A percentile compares a stretch with the other conserved stretches of the same genome.
Conservation (phyloP, 208 protist species). For the Crithidia bombi region DNA sequence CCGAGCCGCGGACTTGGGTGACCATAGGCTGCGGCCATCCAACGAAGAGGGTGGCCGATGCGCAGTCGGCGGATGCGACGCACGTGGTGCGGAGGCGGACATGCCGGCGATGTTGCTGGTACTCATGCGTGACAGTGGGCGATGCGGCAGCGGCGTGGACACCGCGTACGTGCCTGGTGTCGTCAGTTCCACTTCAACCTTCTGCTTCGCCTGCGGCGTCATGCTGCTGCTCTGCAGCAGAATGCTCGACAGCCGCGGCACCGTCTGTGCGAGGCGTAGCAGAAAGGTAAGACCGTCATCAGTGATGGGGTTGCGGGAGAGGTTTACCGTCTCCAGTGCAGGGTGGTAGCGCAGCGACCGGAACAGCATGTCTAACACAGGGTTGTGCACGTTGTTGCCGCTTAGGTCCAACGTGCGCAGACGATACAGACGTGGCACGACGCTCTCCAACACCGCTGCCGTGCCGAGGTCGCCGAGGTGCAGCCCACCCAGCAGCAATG, state of each 20-base stretch:
- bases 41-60: conserved; percentile 2
- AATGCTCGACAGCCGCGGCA: conserved; percentile 42
- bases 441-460: conserved; percentile 33
- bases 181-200: conserved; percentile 33
- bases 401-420: conserved; percentile 64
- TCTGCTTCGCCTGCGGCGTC: conserved; percentile 22
- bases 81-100: background rate
- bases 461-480: conserved; percentile 53
- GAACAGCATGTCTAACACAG: conserved; percentile 30
- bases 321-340: conserved; percentile 44
- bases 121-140: background rate
- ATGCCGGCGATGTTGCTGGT: background rate
- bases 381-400: conserved; percentile 60
- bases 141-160: background rate
- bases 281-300: conserved; percentile 39
- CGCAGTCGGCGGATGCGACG: conserved; percentile 16
- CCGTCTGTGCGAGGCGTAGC: conserved; percentile 38
- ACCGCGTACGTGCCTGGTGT: conserved; percentile 11
- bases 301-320: conserved; percentile 67
- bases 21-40: background rate
- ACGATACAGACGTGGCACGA: conserved; percentile 60
- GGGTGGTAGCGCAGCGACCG: conserved; percentile 45
- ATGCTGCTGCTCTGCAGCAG: conserved; percentile 46
- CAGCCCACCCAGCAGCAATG: conserved; percentile 39
- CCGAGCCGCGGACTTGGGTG: conserved; percentile 6